Base-by-base conservation (phyloP, 139 green algal species). In the Haematococcus lacustris region DNA sequence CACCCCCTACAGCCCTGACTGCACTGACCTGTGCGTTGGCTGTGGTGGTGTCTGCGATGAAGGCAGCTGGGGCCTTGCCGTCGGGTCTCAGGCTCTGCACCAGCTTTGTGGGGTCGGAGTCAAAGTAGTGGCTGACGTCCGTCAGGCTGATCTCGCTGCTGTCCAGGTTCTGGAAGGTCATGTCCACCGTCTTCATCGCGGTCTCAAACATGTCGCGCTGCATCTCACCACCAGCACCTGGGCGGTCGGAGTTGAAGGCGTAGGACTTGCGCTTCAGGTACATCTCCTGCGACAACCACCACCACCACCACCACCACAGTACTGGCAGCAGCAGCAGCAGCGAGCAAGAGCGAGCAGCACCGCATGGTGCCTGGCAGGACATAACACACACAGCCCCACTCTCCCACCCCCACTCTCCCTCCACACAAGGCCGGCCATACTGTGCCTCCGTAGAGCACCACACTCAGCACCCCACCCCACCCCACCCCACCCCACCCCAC, bases 101-200 rank as follows among this genome's bases (percentile, higher is more conserved):
- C 62, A 99, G 88, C 90, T 99, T 99, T 82, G 95, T 99, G 71
- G 95, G 95, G 86, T 99, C 95, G 28, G 75, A 90, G 87, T 98
- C 94, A 76, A 98, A 98, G 88, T 98, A 98, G 86, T 98, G 94
- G 66, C 76, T 89, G 33, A 98, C 94, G 68, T 98, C 94, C 2
- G 95, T 99, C 5, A 99, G 84, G 1, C 84, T 94, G 81, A 99
- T 99, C 88, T 99, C 95, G 60, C 79, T 92, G 28, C 88, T 96
- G 85, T 99, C 95, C 67, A 99, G 85, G 86, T 99, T 99, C 88
- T 96, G 88, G 94, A 99, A 99, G 17, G 95, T 99, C n/a, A 92
- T 87, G 71, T 99, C 95, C 35, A 98, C 95, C 0, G 89, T 98
- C 79, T 95, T 95, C 80, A 99, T 91, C n/a, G 95, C 88, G 23